Evolutionary conservation across 2,329 filamentous ascomycete genomes (phyloP).

Genomic region (Domatiomyces catenatus): DNA sequence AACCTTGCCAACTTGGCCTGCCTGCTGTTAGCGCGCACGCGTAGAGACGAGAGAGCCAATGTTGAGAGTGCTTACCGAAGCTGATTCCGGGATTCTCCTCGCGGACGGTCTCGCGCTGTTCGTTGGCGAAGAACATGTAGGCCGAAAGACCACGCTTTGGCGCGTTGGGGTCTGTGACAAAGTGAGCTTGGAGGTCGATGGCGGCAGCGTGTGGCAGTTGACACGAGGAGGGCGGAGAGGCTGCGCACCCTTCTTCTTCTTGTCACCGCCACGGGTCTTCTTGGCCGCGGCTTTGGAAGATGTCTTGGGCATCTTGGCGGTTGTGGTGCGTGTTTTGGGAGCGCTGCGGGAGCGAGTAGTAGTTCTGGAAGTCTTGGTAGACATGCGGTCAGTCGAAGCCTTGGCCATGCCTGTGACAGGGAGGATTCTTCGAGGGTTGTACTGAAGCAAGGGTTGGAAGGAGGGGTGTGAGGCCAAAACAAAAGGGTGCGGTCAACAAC

Average conservation of each 20-base stretch:
- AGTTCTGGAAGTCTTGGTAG: not conserved
- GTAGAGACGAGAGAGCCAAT: not conserved
- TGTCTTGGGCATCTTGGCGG: slow-evolving; percentile 51
- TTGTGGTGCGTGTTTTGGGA: not conserved
- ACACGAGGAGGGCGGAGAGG: not conserved
- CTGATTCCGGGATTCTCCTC: slow-evolving; percentile 96
- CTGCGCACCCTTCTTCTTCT: slow-evolving; percentile 56
- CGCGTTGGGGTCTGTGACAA: slow-evolving; percentile 70
- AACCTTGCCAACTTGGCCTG: slow-evolving; percentile 90
- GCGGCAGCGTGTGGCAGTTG: slow-evolving; percentile 1
- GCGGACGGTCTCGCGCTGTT: slow-evolving; percentile 94
- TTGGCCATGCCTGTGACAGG: not conserved
- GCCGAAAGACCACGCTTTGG: slow-evolving; percentile 98
- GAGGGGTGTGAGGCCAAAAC: not conserved
- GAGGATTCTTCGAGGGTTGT: not conserved
- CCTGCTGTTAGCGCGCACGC: slow-evolving; percentile 9
- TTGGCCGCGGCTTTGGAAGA: slow-evolving; percentile 44
- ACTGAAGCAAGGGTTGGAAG: not conserved
- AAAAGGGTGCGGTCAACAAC: not conserved
- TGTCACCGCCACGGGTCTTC: slow-evolving; percentile 43
- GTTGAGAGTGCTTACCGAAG: slow-evolving; percentile 53
- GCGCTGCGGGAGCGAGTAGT: not conserved
- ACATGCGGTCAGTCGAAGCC: not conserved
- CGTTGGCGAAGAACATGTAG: slow-evolving; percentile 99
- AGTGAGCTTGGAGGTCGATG: slow-evolving; percentile 8